These are phyloP conservation scores for Nannochloris sp. DNA, from an alignment of 139 green algal species.

Conservation along the genomic window DNA sequence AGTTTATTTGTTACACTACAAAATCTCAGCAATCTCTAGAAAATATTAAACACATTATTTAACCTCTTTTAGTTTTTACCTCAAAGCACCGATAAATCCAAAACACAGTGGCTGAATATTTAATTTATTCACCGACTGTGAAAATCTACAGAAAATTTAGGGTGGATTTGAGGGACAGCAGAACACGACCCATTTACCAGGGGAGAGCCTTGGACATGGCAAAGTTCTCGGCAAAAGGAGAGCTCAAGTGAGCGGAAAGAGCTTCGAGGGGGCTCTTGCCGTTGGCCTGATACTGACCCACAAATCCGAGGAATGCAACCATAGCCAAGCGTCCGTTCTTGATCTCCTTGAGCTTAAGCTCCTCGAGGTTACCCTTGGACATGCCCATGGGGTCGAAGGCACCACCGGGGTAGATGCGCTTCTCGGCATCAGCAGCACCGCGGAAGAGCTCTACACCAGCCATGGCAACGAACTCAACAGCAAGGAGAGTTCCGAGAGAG, in stretches of 20 bases:
- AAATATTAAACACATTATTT: no score
- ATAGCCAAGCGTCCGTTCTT: conserved; percentile 86
- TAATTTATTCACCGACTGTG: no score
- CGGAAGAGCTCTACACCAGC: conserved; percentile 61
- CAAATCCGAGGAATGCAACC: conserved; percentile 60
- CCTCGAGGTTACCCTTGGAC: conserved; percentile 65
- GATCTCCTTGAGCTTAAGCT: conserved; percentile 84
- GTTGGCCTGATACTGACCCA: conserved; percentile 72
- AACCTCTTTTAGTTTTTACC: no score
- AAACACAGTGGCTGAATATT: no score
- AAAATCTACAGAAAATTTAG: no score
- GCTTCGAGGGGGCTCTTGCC: conserved; percentile 49
- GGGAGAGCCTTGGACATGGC: conserved; percentile 16
- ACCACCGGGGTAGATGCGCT: conserved; percentile 77
- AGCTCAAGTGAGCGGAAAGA: conserved; percentile 26
- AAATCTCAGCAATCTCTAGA: no score
- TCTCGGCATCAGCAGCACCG: conserved; percentile 48
- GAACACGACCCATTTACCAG: background rate
- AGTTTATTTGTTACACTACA: no score
- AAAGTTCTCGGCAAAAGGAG: conserved; percentile 39
- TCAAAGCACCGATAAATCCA: no score
- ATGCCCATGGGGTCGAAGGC: conserved; percentile 84
- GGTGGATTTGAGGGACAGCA: no score
- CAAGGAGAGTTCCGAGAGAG: conserved; percentile 66
- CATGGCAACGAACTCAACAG: conserved; percentile 60